Base-by-base conservation (phyloP, 169 alveolate genomes). In the Cystoisospora suis region DNA sequence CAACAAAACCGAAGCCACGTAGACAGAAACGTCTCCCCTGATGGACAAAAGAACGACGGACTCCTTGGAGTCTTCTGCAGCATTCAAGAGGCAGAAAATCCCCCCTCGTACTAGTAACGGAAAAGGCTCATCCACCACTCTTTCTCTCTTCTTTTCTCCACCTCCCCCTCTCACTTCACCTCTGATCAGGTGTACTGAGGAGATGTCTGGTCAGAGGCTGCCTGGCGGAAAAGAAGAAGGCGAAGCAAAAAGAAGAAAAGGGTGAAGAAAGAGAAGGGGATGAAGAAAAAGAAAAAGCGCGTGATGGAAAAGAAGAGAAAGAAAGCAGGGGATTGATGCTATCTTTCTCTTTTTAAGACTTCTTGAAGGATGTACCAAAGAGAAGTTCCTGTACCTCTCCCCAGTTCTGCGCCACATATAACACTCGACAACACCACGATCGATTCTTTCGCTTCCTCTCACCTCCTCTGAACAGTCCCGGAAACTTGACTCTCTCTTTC, bases 331-430 rank as follows among this genome's bases (percentile, higher is more conserved):
- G 65, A 53, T 20, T 15, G 65, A 53, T 20, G 75, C 75, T 3
- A 59, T 9, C 20, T 59, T 59, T 36, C 4, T 3, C 32, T 9
- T 3, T 17, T 4, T 36, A 4, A 29, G 75, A 29, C 34, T 17
- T 4, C 20, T 36, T 3, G 12, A 44, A 44, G 45, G 42, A 15
- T 20, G 1, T 44, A 15, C 77, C 77, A n/a, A 65, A 65, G 77
- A 65, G 77, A 2, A 65, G 40, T 44, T 65, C 77, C 27, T 6
- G 34, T 9, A 65, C 34, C 77, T 65, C 77, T 36, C 44, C 44
- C 77, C 77, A 65, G 77, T n/a, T 65, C 77, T 65, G 77, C 5
- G 77, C 77, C 36, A 65, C 77, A n/a, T 65, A 65, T 23, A 65
- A 44, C 42, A 65, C 77, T 1, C 77, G 77, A n/a, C 77, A 65